Evolutionary conservation across 805 yeast species (phyloP).

Genomic region (Candida endomychidarum): DNA sequence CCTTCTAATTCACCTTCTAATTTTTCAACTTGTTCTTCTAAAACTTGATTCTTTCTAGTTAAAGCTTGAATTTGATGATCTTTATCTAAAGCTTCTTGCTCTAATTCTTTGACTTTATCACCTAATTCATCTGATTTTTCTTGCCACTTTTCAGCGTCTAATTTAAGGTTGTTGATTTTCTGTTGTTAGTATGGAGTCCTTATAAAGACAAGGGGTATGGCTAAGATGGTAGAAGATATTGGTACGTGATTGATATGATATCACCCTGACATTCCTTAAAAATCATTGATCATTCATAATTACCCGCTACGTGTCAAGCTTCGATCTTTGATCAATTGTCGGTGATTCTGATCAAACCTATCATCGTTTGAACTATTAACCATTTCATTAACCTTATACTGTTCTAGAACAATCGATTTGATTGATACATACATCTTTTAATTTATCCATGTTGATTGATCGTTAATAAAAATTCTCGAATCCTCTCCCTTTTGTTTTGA

Average conservation of each 20-base stretch:
- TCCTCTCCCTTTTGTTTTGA: conserved; percentile 6
- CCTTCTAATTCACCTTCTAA: conserved; percentile 72
- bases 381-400: no score
- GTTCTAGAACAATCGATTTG: not conserved
- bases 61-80: conserved; percentile 94
- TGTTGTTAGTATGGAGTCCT: conserved; percentile 23
- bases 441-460: conserved; percentile 48
- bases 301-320: not conserved
- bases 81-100: conserved; percentile 87
- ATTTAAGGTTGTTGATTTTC: conserved; percentile 86
- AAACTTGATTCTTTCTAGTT: conserved; percentile 84
- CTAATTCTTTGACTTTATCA: conserved; percentile 80
- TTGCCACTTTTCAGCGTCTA: conserved; percentile 97
- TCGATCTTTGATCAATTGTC: not conserved
- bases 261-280: no score
- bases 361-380: no score
- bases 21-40: conserved; percentile 81
- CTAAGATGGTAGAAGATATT: not conserved
- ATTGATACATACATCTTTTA: conserved; percentile 52
- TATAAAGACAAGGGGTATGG: no score
- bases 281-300: not conserved
- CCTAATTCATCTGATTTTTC: conserved; percentile 89
- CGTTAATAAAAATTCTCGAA: conserved; percentile 6
- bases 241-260: no score
- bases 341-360: no score